Conservation (phyloP, 2,329 filamentous ascomycete genomes). For the Stachybotrys elegans region DNA sequence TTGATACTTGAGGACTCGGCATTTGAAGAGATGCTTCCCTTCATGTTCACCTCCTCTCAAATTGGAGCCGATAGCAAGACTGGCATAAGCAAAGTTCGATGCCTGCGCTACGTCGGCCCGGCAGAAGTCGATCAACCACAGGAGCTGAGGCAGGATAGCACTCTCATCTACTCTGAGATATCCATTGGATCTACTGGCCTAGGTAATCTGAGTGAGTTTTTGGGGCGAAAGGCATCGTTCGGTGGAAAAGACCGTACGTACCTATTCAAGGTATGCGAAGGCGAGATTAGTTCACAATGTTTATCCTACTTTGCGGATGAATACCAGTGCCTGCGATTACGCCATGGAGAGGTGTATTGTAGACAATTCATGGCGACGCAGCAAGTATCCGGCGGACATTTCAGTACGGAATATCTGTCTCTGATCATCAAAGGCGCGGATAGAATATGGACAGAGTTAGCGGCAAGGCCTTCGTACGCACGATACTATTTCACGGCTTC, state of each 20-base stretch:
- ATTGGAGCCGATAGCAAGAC: neutral
- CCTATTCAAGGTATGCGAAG: neutral
- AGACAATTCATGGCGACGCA: neutral
- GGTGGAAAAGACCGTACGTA: neutral
- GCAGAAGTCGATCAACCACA: neutral
- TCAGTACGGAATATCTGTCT: neutral
- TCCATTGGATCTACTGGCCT: neutral
- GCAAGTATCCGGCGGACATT: neutral
- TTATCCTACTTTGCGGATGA: neutral
- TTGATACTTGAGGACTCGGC: neutral
- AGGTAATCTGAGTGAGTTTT: neutral
- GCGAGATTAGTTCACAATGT: neutral
- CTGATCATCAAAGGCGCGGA: constrained; percentile 1
- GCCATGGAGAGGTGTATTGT: constrained; percentile 2
- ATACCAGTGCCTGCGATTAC: neutral
- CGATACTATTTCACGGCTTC: constrained; percentile 2
- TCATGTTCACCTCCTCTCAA: neutral
- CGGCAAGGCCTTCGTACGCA: neutral
- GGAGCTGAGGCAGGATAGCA: neutral
- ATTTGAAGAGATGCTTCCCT: constrained; percentile 1
- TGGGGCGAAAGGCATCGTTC: neutral
- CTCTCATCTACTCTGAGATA: neutral
- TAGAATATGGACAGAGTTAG: neutral
- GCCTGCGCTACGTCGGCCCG: neutral
- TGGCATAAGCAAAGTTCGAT: constrained; percentile 1